Percentiles rank a stretch among this genome's conserved stretches.
phyloP scores from a whole-genome alignment of 176 grass and related monocot genomes.

The Lolium multiflorum region DNA sequence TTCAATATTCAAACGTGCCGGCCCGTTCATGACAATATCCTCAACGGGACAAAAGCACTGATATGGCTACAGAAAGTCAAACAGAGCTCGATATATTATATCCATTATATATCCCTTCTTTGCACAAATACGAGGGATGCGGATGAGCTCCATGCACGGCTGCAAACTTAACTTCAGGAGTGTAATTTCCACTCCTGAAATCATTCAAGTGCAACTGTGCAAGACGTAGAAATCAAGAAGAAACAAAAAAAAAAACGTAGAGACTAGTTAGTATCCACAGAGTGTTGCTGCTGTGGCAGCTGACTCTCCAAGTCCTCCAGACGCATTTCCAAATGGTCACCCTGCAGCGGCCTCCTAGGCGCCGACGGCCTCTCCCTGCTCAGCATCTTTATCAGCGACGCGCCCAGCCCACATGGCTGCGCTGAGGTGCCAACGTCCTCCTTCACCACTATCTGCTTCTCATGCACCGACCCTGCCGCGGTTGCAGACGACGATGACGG shows the following conservation, averaged over 20 bases:
- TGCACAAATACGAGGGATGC: background rate
- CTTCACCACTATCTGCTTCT: slow-evolving; percentile 25
- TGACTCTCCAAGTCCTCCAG: slow-evolving; percentile 56
- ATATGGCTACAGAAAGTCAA: background rate
- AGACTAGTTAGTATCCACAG: slow-evolving; percentile 32
- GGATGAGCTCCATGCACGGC: slow-evolving; percentile 4
- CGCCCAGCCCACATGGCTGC: slow-evolving; percentile 36
- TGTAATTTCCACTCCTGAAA: slow-evolving; percentile 1
- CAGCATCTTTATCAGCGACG: slow-evolving; percentile 61
- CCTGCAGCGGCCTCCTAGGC: slow-evolving; percentile 25
- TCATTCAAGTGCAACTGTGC: slow-evolving; percentile 6
- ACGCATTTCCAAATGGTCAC: slow-evolving; percentile 30
- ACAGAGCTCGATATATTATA: background rate
- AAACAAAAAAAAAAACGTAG: background rate
- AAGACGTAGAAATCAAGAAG: slow-evolving; percentile 20
- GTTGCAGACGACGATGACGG: background rate
- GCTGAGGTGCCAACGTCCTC: slow-evolving; percentile 47
- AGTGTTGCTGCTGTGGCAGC: slow-evolving; percentile 11
- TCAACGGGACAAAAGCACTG: background rate
- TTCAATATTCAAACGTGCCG: background rate
- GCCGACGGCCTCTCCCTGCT: slow-evolving; percentile 49
- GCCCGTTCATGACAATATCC: background rate
- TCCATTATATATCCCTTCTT: background rate
- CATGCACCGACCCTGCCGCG: slow-evolving; percentile 22
- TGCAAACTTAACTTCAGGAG: slow-evolving; percentile 28